Percentiles rank a stretch among this genome's conserved stretches.
phyloP scores from a whole-genome alignment of 2,329 filamentous ascomycete species.

The Leptographium procerum region DNA sequence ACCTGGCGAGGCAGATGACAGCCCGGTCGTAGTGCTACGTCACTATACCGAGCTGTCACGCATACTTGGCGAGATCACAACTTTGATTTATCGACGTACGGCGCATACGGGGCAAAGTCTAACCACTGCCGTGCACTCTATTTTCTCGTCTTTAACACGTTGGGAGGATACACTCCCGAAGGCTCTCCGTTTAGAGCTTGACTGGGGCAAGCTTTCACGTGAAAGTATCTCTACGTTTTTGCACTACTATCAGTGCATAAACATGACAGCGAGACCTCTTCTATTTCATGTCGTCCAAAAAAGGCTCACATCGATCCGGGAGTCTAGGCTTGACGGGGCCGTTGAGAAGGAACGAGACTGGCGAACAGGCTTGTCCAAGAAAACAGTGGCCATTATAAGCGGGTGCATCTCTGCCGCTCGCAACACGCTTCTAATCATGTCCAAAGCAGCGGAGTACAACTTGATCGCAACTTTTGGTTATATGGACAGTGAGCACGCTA shows the following conservation, averaged over 20 bases:
- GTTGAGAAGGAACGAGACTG: constrained; percentile 27
- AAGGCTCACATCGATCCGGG: constrained; percentile 24
- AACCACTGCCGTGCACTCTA: constrained; percentile 37
- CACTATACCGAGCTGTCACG: constrained; percentile 42
- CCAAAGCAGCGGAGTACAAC: constrained; percentile 34
- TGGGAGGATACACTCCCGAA: constrained; percentile 39
- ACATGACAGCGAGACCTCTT: constrained; percentile 43
- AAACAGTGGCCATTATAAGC: constrained; percentile 39
- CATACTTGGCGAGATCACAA: constrained; percentile 36
- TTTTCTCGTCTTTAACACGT: constrained; percentile 34
- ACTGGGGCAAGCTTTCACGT: constrained; percentile 24
- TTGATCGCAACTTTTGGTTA: constrained; percentile 45
- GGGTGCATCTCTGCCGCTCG: constrained; percentile 38
- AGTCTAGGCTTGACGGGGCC: constrained; percentile 4
- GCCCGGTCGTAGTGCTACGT: constrained; percentile 34
- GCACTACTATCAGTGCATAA: constrained; percentile 47
- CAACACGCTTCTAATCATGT: constrained; percentile 37
- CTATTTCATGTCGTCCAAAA: constrained; percentile 42
- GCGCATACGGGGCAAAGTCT: constrained; percentile 23
- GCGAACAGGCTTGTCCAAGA: constrained; percentile 33
- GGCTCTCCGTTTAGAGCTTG: constrained; percentile 35
- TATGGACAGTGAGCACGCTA: constrained; percentile 45
- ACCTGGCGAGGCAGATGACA: constrained; percentile 27
- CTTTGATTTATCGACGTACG: constrained; percentile 36
- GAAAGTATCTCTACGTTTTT: constrained; percentile 30